Evolutionary conservation across 768 basidiomycete genomes (phyloP).

Genomic region (Pleurotus cornucopiae): DNA sequence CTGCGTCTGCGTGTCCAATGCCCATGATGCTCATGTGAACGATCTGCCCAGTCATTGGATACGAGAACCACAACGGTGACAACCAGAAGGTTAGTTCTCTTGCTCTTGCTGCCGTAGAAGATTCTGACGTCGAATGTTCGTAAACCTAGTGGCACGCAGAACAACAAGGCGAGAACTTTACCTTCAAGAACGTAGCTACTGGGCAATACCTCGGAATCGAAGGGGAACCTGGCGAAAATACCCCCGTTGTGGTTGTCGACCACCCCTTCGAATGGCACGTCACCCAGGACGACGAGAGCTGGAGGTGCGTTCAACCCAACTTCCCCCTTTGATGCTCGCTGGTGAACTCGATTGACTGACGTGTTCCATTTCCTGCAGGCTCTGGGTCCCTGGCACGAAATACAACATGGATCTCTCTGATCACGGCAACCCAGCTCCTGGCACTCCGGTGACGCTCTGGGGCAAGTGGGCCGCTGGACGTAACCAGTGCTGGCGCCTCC

Average conservation of each 20-base stretch:
- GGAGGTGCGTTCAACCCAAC: conserved; percentile 17
- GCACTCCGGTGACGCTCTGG: conserved; percentile 41
- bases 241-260: conserved; percentile 22
- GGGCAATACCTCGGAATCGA: conserved; percentile 27
- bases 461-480: conserved; percentile 27
- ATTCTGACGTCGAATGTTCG: not conserved
- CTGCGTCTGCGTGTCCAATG: not conserved
- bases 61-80: conserved; percentile 25
- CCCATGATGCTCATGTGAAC: not conserved
- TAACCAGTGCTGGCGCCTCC: conserved; percentile 28
- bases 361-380: conserved; percentile 18
- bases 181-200: conserved; percentile 27
- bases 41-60: conserved; percentile 36
- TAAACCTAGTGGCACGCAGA: conserved; percentile 32
- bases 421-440: conserved; percentile 30
- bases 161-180: conserved; percentile 17
- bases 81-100: conserved; percentile 35
- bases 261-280: conserved; percentile 33
- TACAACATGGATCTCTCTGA: conserved; percentile 37
- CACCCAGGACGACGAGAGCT: conserved; percentile 21
- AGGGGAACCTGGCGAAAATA: conserved; percentile 22
- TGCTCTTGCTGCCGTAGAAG: not conserved
- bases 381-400: conserved; percentile 30
- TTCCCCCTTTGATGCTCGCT: too few species aligned
- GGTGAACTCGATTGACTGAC: too few species aligned